Conservation (phyloP, 73 alveolate species). For the Urostyla sp. region DNA sequence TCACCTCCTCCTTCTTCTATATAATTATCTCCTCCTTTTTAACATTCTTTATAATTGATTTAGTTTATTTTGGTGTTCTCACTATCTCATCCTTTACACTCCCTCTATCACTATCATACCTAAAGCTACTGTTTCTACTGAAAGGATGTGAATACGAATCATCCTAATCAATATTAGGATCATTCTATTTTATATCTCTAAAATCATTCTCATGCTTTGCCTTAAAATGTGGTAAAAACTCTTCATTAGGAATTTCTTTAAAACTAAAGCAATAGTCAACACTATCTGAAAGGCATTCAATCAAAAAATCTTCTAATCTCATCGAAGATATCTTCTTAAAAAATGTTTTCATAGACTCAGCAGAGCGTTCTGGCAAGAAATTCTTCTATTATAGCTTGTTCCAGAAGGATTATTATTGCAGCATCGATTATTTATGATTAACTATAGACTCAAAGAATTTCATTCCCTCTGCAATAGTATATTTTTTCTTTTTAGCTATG, state of each 20-base stretch:
- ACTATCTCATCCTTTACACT: too few species aligned
- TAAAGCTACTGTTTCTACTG: too few species aligned
- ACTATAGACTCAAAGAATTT: conserved; percentile 52
- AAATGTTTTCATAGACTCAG: conserved; percentile 59
- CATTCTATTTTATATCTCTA: not conserved
- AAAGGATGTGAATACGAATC: too few species aligned
- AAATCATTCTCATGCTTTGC: conserved; percentile 7
- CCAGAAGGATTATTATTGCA: conserved; percentile 36
- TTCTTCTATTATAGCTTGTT: conserved; percentile 6
- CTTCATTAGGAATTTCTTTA: conserved; percentile 43
- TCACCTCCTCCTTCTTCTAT: too few species aligned
- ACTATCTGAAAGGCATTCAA: conserved; percentile 31
- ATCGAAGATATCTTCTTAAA: conserved; percentile 41
- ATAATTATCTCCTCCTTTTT: too few species aligned
- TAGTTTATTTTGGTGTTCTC: too few species aligned
- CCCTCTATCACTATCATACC: too few species aligned
- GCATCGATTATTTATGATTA: conserved; percentile 9
- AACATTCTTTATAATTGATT: too few species aligned
- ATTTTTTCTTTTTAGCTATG: conserved; percentile 40
- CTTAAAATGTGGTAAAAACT: not conserved
- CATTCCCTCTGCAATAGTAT: conserved; percentile 65
- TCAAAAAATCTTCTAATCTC: conserved; percentile 47
- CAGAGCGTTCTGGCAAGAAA: conserved; percentile 60
- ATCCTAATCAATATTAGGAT: not conserved
- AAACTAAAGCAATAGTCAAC: conserved; percentile 31